A percentile compares a stretch with the other conserved stretches of the same genome.
Conservation (phyloP, 2,329 filamentous ascomycete genomes). For the Kalmusia sp. region DNA sequence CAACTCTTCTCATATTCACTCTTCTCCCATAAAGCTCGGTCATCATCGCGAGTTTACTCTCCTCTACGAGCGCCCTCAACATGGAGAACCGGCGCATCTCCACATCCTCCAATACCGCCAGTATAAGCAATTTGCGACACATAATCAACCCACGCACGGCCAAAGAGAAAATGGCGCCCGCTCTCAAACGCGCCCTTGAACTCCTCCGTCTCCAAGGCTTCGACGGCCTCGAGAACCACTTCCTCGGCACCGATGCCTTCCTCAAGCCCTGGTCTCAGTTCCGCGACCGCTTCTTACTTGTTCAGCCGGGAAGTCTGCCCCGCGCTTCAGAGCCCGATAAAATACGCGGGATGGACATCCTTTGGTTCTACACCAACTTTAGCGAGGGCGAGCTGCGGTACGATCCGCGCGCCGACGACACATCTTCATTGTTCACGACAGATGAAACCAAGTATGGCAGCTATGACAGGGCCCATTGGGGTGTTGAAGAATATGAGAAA, state of each 20-base stretch:
- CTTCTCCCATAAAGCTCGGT: too few relatives aligned
- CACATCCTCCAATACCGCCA: background rate
- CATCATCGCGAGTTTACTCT: too few relatives aligned
- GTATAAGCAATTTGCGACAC: background rate
- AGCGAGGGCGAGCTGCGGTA: conserved; percentile 35
- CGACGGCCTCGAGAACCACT: conserved; percentile 32
- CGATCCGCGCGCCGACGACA: conserved; percentile 29
- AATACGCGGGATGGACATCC: conserved; percentile 30
- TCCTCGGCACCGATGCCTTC: conserved; percentile 38
- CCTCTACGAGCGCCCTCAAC: too few relatives aligned
- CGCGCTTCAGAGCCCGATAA: conserved; percentile 15
- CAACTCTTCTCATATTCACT: background rate
- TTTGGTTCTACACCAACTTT: conserved; percentile 43
- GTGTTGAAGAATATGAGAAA: conserved; percentile 37
- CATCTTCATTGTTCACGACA: conserved; percentile 15
- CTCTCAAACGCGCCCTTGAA: conserved; percentile 31
- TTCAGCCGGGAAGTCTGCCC: conserved; percentile 18
- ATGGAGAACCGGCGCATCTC: background rate
- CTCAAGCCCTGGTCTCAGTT: conserved; percentile 39
- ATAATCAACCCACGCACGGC: background rate
- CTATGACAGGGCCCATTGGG: conserved; percentile 38
- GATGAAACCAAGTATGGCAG: conserved; percentile 20
- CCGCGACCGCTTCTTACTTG: conserved; percentile 35
- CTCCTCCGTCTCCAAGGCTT: conserved; percentile 29
- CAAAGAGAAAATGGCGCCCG: conserved; percentile 7